Conservation (phyloP, 1,139 yeast species). For the Sugiyamaella castrensis region DNA sequence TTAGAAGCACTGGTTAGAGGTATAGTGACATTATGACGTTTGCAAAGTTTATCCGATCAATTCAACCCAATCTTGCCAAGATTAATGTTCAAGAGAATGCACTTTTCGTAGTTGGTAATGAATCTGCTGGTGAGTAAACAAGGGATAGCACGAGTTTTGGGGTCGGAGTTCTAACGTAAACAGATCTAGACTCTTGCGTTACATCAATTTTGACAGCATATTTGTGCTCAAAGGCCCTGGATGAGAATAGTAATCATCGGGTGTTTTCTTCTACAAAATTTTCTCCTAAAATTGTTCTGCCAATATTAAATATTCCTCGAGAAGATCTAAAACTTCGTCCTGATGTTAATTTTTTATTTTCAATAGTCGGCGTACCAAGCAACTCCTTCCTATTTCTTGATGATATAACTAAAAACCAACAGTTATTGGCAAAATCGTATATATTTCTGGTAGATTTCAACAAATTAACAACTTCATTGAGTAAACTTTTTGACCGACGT, state of each 20-base stretch:
- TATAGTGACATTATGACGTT: too few relatives aligned
- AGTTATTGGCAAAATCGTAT: constrained; percentile 31
- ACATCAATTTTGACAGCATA: constrained; percentile 72
- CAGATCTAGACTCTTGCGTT: constrained; percentile 80
- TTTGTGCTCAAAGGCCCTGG: constrained; percentile 39
- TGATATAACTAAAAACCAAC: constrained; percentile 43
- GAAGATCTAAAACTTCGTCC: constrained; percentile 65
- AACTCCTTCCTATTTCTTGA: constrained; percentile 61
- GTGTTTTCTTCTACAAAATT: constrained; percentile 1
- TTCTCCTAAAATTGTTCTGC: constrained; percentile 42
- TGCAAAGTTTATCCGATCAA: constrained; percentile 9
- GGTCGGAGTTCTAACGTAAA: not conserved
- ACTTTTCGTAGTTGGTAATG: constrained; percentile 73
- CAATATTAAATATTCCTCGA: constrained; percentile 69
- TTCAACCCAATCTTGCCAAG: constrained; percentile 8
- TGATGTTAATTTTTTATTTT: constrained; percentile 61
- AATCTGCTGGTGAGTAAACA: constrained; percentile 55
- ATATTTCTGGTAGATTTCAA: constrained; percentile 83
- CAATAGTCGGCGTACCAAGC: constrained; percentile 47
- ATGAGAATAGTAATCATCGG: not conserved
- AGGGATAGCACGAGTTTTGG: too few relatives aligned
- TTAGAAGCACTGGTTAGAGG: too few relatives aligned
- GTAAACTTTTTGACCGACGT: constrained; percentile 34
- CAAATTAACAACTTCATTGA: constrained; percentile 54
- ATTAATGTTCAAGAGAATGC: constrained; percentile 13